These are phyloP conservation scores for Zygotorulaspora mrakii DNA, from an alignment of 1,139 yeast species.

Conservation along the genomic window DNA sequence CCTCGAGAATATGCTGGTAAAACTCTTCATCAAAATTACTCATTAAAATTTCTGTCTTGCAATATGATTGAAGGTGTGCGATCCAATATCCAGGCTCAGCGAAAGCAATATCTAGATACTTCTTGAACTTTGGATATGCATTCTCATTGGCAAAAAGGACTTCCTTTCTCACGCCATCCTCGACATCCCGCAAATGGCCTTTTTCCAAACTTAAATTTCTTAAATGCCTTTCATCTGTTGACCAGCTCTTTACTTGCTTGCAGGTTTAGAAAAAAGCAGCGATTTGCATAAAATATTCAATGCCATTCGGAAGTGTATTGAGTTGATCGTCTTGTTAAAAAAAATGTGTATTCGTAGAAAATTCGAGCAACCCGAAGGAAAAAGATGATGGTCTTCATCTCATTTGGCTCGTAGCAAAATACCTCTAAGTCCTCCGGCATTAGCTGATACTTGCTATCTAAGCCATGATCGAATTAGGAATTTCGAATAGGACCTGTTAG, in stretches of 20 bases:
- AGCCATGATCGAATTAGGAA: constrained; percentile 11
- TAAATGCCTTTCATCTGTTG: constrained; percentile 12
- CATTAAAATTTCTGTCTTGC: constrained; percentile 13
- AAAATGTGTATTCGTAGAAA: constrained; percentile 12
- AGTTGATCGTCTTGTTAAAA: constrained; percentile 11
- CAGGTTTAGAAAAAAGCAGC: constrained; percentile 14
- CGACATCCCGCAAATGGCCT: constrained; percentile 10
- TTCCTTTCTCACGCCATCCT: constrained; percentile 6
- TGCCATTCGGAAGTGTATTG: constrained; percentile 12
- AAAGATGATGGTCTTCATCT: constrained; percentile 9
- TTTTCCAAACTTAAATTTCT: constrained; percentile 11
- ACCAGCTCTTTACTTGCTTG: constrained; percentile 11
- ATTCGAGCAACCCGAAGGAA: constrained; percentile 13
- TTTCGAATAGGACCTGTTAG: constrained; percentile 5
- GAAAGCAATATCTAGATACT: constrained; percentile 10
- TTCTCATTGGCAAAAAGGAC: constrained; percentile 10
- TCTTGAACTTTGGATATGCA: constrained; percentile 13
- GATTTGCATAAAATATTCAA: constrained; percentile 14
- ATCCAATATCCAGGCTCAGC: constrained; percentile 17
- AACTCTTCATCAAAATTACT: constrained; percentile 9
- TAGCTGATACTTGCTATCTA: constrained; percentile 10
- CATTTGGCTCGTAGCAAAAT: constrained; percentile 15
- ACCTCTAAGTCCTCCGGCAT: constrained; percentile 10
- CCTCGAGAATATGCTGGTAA: constrained; percentile 1
- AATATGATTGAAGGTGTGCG: constrained; percentile 18